Conservation (phyloP, 352 stramenopile genomes). For the Pythium pectinolyticum region DNA sequence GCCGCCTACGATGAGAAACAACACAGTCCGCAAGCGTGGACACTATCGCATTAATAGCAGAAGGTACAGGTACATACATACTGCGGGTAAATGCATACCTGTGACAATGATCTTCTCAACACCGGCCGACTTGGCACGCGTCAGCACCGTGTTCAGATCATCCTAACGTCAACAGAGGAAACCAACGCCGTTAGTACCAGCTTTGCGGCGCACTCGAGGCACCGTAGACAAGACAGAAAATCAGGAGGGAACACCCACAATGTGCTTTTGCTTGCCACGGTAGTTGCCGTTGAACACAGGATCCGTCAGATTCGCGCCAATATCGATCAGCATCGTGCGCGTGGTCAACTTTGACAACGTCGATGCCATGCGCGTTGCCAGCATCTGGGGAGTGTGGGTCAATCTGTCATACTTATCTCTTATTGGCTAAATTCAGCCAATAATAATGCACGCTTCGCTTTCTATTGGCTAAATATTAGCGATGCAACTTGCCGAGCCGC, state of each 20-base stretch:
- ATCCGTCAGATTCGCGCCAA: slow-evolving; percentile 91
- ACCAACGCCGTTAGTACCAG: too few species aligned
- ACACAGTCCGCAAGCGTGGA: too few species aligned
- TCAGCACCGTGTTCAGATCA: slow-evolving; percentile 88
- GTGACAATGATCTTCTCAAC: slow-evolving; percentile 93
- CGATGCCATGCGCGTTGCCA: slow-evolving; percentile 4
- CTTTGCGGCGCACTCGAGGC: too few species aligned
- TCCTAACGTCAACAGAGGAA: too few species aligned
- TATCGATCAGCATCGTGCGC: slow-evolving; percentile 66
- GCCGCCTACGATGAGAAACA: slow-evolving; percentile 27
- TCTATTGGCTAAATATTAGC: not conserved
- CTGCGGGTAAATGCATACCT: slow-evolving; percentile 34
- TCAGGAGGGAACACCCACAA: slow-evolving; percentile 25
- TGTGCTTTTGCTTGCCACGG: slow-evolving; percentile 77
- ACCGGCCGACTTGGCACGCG: slow-evolving; percentile 76
- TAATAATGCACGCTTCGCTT: not conserved
- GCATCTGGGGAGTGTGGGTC: not conserved
- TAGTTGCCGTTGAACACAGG: slow-evolving; percentile 85
- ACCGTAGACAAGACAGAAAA: too few species aligned
- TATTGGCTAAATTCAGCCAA: slow-evolving; percentile 5
- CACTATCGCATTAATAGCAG: too few species aligned
- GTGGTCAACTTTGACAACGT: not conserved
- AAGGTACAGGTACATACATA: too few species aligned
- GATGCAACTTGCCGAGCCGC: too few species aligned
- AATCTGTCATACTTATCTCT: not conserved